Conservation (phyloP, 2,329 filamentous ascomycete genomes). For the Alternaria gansuensis region DNA sequence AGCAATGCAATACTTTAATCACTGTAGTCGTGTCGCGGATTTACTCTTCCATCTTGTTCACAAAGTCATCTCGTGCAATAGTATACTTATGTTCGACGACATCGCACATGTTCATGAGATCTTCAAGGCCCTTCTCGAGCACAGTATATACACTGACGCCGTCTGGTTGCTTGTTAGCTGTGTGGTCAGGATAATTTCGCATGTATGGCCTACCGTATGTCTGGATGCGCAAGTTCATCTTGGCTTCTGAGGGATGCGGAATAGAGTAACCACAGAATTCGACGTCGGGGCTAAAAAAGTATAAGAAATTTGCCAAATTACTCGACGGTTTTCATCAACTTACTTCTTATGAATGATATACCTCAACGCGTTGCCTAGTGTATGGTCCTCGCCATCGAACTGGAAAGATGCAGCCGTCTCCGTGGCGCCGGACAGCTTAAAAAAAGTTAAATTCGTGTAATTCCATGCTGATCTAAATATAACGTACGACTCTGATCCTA, state of each 20-base stretch:
- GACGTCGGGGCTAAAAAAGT: slow-evolving; percentile 76
- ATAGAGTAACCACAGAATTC: slow-evolving; percentile 99
- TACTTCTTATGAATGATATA: slow-evolving; percentile 99
- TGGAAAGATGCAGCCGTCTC: slow-evolving; percentile 94
- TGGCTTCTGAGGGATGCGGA: slow-evolving; percentile 91
- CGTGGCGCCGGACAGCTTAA: slow-evolving; percentile 83
- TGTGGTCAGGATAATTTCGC: not conserved
- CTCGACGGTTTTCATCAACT: slow-evolving; percentile 33
- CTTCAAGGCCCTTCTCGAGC: slow-evolving; percentile 86
- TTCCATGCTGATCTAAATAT: too few species aligned
- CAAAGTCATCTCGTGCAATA: slow-evolving; percentile 70
- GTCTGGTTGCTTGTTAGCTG: slow-evolving; percentile 61
- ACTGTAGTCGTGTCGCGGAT: not conserved
- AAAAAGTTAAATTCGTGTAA: slow-evolving; percentile 5
- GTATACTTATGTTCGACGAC: slow-evolving; percentile 92
- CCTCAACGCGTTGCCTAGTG: slow-evolving; percentile 89
- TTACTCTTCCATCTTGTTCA: slow-evolving; percentile 47
- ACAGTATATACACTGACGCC: slow-evolving; percentile 83
- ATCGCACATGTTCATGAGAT: slow-evolving; percentile 91
- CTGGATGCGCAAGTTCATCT: slow-evolving; percentile 98
- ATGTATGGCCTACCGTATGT: slow-evolving; percentile 75
- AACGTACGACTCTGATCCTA: slow-evolving; percentile 57
- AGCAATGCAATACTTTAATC: slow-evolving; percentile 38
- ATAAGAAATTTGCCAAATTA: slow-evolving; percentile 7
- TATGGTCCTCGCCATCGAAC: slow-evolving; percentile 93